These are phyloP conservation scores for Singerocomus inundabilis DNA, from an alignment of 1,284 basidiomycete genomes.

Conservation along the genomic window DNA sequence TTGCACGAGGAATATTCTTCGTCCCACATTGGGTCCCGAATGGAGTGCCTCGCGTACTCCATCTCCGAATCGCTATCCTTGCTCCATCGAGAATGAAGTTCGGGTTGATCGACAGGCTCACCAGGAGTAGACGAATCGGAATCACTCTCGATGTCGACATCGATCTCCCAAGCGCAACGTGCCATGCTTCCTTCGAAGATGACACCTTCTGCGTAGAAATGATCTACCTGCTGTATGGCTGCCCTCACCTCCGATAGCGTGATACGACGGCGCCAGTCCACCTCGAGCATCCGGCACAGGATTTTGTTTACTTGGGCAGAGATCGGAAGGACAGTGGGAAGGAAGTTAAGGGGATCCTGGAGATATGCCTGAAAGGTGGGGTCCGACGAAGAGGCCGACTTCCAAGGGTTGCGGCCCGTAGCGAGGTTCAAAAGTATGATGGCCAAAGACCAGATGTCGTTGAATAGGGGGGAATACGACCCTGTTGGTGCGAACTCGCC, in stretches of 20 bases:
- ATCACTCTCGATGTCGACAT: slow-evolving; percentile 62
- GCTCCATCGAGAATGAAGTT: slow-evolving; percentile 57
- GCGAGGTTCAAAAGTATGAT: slow-evolving; percentile 95
- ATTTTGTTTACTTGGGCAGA: slow-evolving; percentile 68
- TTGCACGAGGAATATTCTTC: slow-evolving; percentile 38
- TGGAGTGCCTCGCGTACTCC: slow-evolving; percentile 49
- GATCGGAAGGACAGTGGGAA: slow-evolving; percentile 73
- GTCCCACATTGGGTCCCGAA: slow-evolving; percentile 41
- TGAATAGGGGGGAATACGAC: slow-evolving; percentile 83
- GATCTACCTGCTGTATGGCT: slow-evolving; percentile 64
- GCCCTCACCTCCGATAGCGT: slow-evolving; percentile 69
- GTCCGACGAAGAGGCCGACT: slow-evolving; percentile 82
- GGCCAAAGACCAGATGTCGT: slow-evolving; percentile 98
- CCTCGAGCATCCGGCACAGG: slow-evolving; percentile 67
- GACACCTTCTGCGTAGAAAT: slow-evolving; percentile 71
- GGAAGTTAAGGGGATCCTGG: slow-evolving; percentile 59
- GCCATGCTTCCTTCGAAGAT: slow-evolving; percentile 83
- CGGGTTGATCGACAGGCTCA: slow-evolving; percentile 32
- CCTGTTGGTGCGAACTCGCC: slow-evolving; percentile 69
- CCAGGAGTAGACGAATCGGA: slow-evolving; percentile 45
- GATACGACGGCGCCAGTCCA: slow-evolving; percentile 70
- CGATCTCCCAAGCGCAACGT: slow-evolving; percentile 75
- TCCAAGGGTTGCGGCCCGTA: slow-evolving; percentile 97
- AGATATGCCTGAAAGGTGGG: slow-evolving; percentile 77
- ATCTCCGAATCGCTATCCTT: slow-evolving; percentile 63